Evolutionary conservation across 108 stramenopile genomes (phyloP).

Genomic region (Conticribra weissflogii): DNA sequence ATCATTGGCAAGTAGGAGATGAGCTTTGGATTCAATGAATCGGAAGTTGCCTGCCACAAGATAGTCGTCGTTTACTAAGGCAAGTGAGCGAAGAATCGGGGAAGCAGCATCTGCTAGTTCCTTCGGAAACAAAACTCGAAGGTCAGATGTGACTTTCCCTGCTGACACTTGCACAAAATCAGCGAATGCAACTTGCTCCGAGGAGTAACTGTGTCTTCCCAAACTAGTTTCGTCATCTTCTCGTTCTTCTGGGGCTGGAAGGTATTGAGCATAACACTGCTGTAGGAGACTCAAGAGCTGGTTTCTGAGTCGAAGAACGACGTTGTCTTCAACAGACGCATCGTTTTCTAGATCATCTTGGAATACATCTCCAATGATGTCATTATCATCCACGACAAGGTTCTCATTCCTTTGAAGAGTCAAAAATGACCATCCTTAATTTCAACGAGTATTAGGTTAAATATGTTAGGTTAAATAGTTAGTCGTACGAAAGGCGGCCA

Average conservation of each 20-base stretch:
- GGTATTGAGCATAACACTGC: conserved; percentile 72
- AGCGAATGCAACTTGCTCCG: conserved; percentile 67
- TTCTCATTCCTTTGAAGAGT: conserved; percentile 32
- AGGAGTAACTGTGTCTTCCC: conserved; percentile 34
- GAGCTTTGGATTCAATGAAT: conserved; percentile 62
- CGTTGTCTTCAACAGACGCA: conserved; percentile 46
- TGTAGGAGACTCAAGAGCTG: conserved; percentile 59
- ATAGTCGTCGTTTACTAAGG: conserved; percentile 60
- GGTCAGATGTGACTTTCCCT: conserved; percentile 57
- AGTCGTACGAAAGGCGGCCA: no score
- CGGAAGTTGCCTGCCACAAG: conserved; percentile 72
- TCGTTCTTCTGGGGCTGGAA: conserved; percentile 28
- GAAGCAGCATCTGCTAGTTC: conserved; percentile 61
- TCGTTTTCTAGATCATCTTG: conserved; percentile 52
- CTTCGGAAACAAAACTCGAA: conserved; percentile 70
- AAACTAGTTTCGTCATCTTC: conserved; percentile 51
- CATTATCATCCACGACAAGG: conserved; percentile 38
- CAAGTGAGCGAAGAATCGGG: conserved; percentile 62
- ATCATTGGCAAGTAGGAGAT: conserved; percentile 38
- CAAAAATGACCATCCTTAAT: conserved; percentile 32
- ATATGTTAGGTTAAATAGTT: neutral
- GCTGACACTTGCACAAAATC: conserved; percentile 60
- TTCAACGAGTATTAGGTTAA: neutral
- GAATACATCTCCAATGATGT: conserved; percentile 24
- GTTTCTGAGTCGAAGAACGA: conserved; percentile 63